A percentile compares a stretch with the other conserved stretches of the same genome.
Conservation (phyloP, 192 early-diverging fungal species). For the Gamsiella multidivaricata region DNA sequence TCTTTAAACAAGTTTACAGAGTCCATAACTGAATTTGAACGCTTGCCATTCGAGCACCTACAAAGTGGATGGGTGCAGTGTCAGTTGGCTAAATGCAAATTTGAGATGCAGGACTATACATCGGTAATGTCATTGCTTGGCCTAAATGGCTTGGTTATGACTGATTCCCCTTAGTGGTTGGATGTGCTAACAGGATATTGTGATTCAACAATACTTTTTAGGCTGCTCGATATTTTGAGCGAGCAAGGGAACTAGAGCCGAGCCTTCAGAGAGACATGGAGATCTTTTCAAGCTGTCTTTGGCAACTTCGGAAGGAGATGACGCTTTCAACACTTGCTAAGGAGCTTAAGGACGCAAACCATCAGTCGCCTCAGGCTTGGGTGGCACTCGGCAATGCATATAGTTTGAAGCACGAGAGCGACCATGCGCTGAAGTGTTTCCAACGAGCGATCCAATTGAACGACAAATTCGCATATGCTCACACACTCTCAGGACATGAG, state of each 20-base stretch:
- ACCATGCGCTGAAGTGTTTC: constrained; percentile 81
- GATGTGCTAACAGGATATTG: background rate
- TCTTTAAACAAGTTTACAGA: constrained; percentile 42
- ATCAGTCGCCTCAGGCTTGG: constrained; percentile 85
- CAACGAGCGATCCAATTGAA: constrained; percentile 79
- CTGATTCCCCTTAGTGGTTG: background rate
- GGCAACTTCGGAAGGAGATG: constrained; percentile 85
- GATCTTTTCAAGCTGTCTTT: constrained; percentile 83
- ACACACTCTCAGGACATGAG: constrained; percentile 89
- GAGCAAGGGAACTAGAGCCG: constrained; percentile 71
- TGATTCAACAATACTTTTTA: constrained; percentile 23
- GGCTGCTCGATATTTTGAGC: constrained; percentile 65
- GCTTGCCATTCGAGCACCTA: constrained; percentile 39
- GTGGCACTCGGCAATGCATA: constrained; percentile 77
- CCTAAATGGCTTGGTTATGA: no score
- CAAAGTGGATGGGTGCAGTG: constrained; percentile 54
- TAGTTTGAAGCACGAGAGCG: constrained; percentile 80
- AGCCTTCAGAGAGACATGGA: constrained; percentile 85
- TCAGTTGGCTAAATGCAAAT: constrained; percentile 54
- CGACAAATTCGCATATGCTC: constrained; percentile 76
- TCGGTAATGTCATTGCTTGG: no score
- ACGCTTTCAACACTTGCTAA: constrained; percentile 79
- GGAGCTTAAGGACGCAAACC: constrained; percentile 72
- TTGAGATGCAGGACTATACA: constrained; percentile 54
- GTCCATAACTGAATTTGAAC: constrained; percentile 29